Conservation (phyloP, 2,329 filamentous ascomycete species). For the Fusarium musae region DNA sequence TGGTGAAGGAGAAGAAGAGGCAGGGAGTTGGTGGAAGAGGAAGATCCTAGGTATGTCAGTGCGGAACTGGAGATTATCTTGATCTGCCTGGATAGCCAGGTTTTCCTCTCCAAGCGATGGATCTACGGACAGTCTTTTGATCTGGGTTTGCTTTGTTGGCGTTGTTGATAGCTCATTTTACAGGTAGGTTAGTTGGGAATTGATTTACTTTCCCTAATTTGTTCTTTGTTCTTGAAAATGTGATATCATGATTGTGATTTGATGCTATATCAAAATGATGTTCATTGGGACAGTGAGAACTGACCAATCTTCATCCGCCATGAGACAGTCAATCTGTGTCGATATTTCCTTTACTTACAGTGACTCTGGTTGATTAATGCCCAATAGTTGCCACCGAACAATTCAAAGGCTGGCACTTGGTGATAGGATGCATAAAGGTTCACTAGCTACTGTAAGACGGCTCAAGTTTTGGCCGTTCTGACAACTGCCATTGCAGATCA, state of each 20-base stretch:
- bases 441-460: neutral
- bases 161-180: accelerated
- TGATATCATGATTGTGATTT: neutral
- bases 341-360: accelerated
- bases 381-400: neutral
- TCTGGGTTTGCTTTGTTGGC: neutral
- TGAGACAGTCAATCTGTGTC: accelerated
- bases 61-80: neutral
- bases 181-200: neutral
- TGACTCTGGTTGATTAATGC: accelerated
- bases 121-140: neutral
- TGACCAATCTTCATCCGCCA: accelerated
- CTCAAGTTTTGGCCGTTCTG: constrained; percentile 1
- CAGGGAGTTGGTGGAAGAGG: neutral
- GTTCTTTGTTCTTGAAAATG: neutral
- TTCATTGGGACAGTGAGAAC: neutral
- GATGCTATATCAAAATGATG: neutral
- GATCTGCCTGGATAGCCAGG: neutral
- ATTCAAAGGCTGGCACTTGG: neutral
- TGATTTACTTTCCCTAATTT: neutral
- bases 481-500: neutral
- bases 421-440: neutral
- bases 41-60: neutral
- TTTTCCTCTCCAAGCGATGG: accelerated
- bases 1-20: neutral